These are phyloP conservation scores for Hypericum perforatum DNA, from an alignment of 345 rosid genomes.

Conservation along the genomic window DNA sequence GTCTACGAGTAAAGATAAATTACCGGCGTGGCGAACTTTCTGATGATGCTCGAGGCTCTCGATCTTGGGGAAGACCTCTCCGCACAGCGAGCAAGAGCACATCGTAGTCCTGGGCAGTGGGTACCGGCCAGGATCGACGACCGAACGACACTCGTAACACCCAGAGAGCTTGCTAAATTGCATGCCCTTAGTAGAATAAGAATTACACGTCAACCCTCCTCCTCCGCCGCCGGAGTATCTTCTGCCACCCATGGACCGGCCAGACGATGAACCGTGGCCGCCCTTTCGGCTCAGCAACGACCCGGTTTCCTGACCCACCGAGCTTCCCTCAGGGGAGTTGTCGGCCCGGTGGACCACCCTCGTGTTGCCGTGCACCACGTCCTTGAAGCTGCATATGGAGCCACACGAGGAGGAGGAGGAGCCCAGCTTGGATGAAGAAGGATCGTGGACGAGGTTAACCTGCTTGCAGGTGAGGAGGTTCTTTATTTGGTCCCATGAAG, in stretches of 20 bases:
- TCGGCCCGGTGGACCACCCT: constrained; percentile 90
- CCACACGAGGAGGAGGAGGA: constrained; percentile 92
- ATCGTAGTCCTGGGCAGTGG: constrained; percentile 64
- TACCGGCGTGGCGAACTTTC: constrained; percentile 96
- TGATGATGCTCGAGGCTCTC: constrained; percentile 97
- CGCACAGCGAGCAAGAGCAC: constrained; percentile 74
- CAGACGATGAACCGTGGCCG: constrained; percentile 25
- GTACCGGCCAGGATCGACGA: constrained; percentile 91
- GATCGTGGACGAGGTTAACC: constrained; percentile 70
- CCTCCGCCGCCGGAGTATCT: constrained; percentile 9
- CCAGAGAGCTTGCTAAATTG: constrained; percentile 95
- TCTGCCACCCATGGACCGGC: constrained; percentile 39
- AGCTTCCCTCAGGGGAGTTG: constrained; percentile 77
- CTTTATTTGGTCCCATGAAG: constrained; percentile 98
- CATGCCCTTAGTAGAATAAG: constrained; percentile 59
- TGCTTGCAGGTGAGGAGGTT: constrained; percentile 83
- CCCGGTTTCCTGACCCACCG: constrained; percentile 52
- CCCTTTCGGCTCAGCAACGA: constrained; percentile 41
- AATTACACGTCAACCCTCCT: too few relatives aligned
- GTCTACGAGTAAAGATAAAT: not conserved
- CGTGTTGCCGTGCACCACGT: constrained; percentile 80
- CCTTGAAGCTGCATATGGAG: constrained; percentile 78
- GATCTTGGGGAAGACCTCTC: constrained; percentile 83
- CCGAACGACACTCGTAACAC: constrained; percentile 89
- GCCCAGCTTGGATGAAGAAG: constrained; percentile 43